Conservation (phyloP, 139 green algal species). For the Chlorella sp. region DNA sequence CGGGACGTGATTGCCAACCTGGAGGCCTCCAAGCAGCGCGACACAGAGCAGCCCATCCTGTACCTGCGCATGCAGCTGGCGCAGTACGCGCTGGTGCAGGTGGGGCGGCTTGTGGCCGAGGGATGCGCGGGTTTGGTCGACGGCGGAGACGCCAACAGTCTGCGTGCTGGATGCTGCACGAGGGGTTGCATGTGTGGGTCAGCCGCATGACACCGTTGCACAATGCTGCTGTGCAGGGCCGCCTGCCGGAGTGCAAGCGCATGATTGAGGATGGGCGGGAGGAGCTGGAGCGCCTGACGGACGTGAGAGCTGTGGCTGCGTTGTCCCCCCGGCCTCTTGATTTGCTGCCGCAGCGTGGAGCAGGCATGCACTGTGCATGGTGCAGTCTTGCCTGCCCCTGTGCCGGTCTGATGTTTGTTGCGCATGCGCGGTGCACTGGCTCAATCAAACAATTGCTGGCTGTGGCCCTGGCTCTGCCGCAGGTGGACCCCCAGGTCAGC, state of each 20-base stretch:
- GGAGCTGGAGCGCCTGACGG: slow-evolving; percentile 66
- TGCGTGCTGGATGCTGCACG: too few species aligned
- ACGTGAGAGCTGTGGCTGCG: slow-evolving; percentile 43
- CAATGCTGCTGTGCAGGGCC: neutral
- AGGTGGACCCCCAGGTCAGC: slow-evolving; percentile 90
- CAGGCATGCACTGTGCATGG: neutral
- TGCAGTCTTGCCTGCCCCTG: neutral
- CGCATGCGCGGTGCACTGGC: too few species aligned
- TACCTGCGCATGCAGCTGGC: slow-evolving; percentile 94
- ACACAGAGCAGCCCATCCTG: slow-evolving; percentile 83
- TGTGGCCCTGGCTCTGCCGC: neutral
- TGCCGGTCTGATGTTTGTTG: too few species aligned
- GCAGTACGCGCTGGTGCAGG: slow-evolving; percentile 80
- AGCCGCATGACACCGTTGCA: too few species aligned
- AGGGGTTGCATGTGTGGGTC: too few species aligned
- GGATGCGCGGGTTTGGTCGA: too few species aligned
- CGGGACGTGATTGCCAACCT: slow-evolving; percentile 62
- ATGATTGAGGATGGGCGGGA: slow-evolving; percentile 69
- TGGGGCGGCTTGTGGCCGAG: too few species aligned
- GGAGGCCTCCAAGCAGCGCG: slow-evolving; percentile 73
- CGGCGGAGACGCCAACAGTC: too few species aligned
- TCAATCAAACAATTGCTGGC: too few species aligned
- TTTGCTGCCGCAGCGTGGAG: neutral
- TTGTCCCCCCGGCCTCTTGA: neutral
- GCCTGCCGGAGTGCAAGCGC: slow-evolving; percentile 81